These are phyloP conservation scores for Diatrype stigma DNA, from an alignment of 2,329 filamentous ascomycete genomes.

Conservation along the genomic window DNA sequence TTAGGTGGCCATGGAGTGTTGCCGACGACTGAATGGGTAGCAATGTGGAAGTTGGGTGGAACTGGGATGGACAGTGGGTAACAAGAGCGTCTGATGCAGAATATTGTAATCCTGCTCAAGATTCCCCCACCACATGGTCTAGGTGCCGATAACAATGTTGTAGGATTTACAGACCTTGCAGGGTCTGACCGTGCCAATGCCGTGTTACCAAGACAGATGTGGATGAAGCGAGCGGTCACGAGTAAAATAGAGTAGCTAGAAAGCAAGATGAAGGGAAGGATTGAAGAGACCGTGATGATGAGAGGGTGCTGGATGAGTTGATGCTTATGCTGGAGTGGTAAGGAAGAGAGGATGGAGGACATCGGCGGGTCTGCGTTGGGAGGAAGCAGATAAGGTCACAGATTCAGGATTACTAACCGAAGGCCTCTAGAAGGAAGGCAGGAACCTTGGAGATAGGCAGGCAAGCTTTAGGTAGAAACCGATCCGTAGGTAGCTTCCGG, in stretches of 20 bases:
- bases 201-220: constrained; percentile 49
- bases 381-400: background rate
- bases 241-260: constrained; percentile 58
- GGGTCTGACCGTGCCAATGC: constrained; percentile 24
- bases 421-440: too few relatives aligned
- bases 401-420: background rate
- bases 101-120: too few relatives aligned
- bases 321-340: constrained; percentile 41
- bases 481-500: too few relatives aligned
- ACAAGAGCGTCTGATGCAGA: too few relatives aligned
- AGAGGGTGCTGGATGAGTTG: constrained; percentile 34
- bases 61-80: too few relatives aligned
- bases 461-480: too few relatives aligned
- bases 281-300: constrained; percentile 40
- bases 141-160: background rate
- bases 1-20: too few relatives aligned
- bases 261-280: constrained; percentile 47
- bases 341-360: constrained; percentile 18
- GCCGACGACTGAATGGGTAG: too few relatives aligned
- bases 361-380: constrained; percentile 11
- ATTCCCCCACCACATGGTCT: background rate
- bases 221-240: constrained; percentile 50
- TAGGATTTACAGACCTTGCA: constrained; percentile 12
- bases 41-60: too few relatives aligned
- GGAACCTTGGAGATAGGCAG: too few relatives aligned